phyloP scores from a whole-genome alignment of 768 basidiomycete species.

The Xerocomus brunneocitrinus region DNA sequence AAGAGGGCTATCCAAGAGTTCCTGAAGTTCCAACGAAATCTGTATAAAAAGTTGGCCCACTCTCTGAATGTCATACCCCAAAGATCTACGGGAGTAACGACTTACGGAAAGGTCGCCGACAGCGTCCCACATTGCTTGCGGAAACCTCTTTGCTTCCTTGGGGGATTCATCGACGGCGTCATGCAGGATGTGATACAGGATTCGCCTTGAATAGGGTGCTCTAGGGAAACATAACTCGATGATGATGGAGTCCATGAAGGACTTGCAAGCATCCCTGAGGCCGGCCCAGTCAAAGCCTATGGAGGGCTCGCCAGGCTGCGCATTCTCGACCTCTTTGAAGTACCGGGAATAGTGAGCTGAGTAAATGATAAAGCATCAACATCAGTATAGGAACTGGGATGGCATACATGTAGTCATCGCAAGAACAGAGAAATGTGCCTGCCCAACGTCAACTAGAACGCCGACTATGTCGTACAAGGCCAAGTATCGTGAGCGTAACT shows the following conservation, averaged over 20 bases:
- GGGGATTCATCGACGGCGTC: constrained; percentile 74
- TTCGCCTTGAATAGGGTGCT: constrained; percentile 59
- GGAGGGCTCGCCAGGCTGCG: constrained; percentile 43
- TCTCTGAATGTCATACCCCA: background rate
- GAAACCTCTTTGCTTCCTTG: constrained; percentile 68
- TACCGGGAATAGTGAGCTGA: constrained; percentile 69
- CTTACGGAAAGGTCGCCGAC: constrained; percentile 76
- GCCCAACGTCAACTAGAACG: constrained; percentile 54
- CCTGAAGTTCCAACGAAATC: constrained; percentile 63
- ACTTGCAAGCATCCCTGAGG: constrained; percentile 60
- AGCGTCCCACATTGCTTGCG: constrained; percentile 76
- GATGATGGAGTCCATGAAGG: constrained; percentile 80
- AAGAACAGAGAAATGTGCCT: constrained; percentile 62
- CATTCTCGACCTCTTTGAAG: constrained; percentile 48
- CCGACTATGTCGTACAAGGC: constrained; percentile 60
- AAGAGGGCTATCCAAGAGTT: constrained; percentile 59
- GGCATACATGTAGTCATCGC: constrained; percentile 66
- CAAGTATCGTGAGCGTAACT: constrained; percentile 57
- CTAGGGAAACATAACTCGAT: constrained; percentile 77
- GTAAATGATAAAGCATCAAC: constrained; percentile 2
- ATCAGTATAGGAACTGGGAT: constrained; percentile 1
- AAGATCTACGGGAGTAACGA: constrained; percentile 40
- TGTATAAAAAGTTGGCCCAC: constrained; percentile 23
- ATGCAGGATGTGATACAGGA: constrained; percentile 62
- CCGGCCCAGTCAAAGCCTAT: constrained; percentile 63